These are phyloP conservation scores for Microdochium paspali DNA, from an alignment of 2,329 filamentous ascomycete species.

Conservation along the genomic window DNA sequence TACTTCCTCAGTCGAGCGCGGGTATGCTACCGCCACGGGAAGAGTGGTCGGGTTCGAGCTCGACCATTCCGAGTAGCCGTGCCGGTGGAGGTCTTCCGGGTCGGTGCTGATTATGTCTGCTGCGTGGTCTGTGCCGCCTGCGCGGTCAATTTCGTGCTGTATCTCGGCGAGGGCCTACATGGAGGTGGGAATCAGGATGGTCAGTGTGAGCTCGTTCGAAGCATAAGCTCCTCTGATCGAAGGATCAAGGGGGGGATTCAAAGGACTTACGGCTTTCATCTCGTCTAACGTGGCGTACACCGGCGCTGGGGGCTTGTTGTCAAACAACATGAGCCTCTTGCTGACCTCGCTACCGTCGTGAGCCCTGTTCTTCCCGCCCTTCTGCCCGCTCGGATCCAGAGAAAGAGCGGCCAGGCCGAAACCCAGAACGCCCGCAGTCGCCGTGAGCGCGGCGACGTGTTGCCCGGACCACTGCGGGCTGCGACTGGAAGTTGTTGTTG, in stretches of 20 bases:
- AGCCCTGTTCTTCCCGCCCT: conserved; percentile 4
- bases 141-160: conserved; percentile 26
- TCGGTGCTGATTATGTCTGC: conserved; percentile 54
- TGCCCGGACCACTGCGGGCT: conserved; percentile 17
- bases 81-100: conserved; percentile 48
- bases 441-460: conserved; percentile 17
- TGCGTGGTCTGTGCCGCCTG: conserved; percentile 27
- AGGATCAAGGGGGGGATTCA: background rate
- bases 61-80: conserved; percentile 63
- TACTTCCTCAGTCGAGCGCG: conserved; percentile 50
- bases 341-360: too few species aligned
- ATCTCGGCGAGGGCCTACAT: conserved; percentile 52
- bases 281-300: conserved; percentile 37
- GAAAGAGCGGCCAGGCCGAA: conserved; percentile 17
- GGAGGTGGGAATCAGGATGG: too few species aligned
- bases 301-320: conserved; percentile 15
- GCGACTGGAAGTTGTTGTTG: too few species aligned
- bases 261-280: conserved; percentile 35
- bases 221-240: background rate
- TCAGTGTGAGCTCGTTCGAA: too few species aligned
- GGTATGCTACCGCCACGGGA: conserved; percentile 56
- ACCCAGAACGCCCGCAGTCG: conserved; percentile 17
- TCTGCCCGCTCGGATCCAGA: conserved; percentile 5
- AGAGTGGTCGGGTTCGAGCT: conserved; percentile 49
- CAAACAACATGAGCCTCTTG: conserved; percentile 14